Percentiles rank a stretch among this genome's conserved stretches.
Conservation (phyloP, 2,329 filamentous ascomycete genomes). For the Alternaria infectoria region DNA sequence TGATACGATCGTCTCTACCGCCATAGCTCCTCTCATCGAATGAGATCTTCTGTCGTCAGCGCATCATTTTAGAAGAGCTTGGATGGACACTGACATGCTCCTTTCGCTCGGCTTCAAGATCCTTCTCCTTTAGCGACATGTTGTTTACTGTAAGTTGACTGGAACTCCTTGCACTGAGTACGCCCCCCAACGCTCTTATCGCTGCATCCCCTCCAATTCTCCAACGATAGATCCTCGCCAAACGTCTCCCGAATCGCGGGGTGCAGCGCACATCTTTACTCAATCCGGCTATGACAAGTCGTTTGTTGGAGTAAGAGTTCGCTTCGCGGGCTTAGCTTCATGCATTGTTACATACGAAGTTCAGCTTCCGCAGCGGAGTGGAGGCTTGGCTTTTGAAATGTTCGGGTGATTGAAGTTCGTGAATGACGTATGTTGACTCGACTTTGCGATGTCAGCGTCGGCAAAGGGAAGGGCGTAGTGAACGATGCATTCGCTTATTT, state of each 20-base stretch:
- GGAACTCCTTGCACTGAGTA: background rate
- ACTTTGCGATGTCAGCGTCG: background rate
- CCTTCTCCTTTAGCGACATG: background rate
- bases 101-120: background rate
- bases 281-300: background rate
- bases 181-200: background rate
- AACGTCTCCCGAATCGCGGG: slow-evolving; percentile 10
- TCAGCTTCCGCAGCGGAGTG: background rate
- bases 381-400: background rate
- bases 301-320: background rate
- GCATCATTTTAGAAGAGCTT: fast-evolving
- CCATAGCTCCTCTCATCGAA: background rate
- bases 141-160: fast-evolving
- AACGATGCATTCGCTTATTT: background rate
- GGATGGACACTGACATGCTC: background rate
- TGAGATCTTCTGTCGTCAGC: background rate
- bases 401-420: background rate
- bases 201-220: background rate
- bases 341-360: background rate
- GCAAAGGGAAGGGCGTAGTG: background rate
- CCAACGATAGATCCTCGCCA: slow-evolving; percentile 10
- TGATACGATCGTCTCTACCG: background rate
- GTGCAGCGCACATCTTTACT: slow-evolving; percentile 6
- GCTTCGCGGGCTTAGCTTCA: background rate
- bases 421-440: background rate